phyloP scores from a whole-genome alignment of 257 asterid species.

The Vinca minor region DNA sequence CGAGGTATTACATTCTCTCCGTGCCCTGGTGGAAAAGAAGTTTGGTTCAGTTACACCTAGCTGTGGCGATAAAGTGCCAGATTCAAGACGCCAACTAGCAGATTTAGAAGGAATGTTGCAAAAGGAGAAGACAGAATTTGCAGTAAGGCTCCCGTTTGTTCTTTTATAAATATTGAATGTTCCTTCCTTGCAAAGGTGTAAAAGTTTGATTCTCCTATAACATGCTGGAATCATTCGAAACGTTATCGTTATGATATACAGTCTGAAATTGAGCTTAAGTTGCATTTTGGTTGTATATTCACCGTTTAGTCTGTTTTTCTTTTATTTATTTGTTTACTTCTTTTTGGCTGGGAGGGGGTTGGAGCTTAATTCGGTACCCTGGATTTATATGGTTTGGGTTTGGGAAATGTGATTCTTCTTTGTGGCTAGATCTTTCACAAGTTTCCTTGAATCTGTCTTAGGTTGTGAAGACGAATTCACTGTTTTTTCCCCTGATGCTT shows the following conservation, averaged over 20 bases:
- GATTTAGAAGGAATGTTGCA: conserved; percentile 63
- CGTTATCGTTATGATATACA: too few relatives aligned
- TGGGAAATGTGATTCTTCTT: conserved; percentile 1
- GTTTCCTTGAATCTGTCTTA: not conserved
- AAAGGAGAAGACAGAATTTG: conserved; percentile 78
- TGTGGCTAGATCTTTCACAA: conserved; percentile 5
- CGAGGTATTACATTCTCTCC: conserved; percentile 61
- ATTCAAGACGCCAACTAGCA: conserved; percentile 46
- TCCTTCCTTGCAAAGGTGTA: not conserved
- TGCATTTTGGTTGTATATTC: not conserved
- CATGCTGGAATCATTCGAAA: not conserved
- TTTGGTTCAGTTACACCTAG: conserved; percentile 21
- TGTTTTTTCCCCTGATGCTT: too few relatives aligned
- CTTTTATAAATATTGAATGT: not conserved
- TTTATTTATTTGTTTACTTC: too few relatives aligned
- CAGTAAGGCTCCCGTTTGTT: conserved; percentile 30
- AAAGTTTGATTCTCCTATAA: not conserved
- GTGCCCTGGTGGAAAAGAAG: conserved; percentile 41
- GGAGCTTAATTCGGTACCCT: not conserved
- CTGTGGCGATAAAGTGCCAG: conserved; percentile 29
- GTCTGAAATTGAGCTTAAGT: not conserved
- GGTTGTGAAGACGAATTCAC: too few relatives aligned
- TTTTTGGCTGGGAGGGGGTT: too few relatives aligned
- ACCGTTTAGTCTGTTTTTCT: not conserved
- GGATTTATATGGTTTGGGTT: not conserved